Conservation (phyloP, 352 stramenopile species). For the Pythium insidiosum region DNA sequence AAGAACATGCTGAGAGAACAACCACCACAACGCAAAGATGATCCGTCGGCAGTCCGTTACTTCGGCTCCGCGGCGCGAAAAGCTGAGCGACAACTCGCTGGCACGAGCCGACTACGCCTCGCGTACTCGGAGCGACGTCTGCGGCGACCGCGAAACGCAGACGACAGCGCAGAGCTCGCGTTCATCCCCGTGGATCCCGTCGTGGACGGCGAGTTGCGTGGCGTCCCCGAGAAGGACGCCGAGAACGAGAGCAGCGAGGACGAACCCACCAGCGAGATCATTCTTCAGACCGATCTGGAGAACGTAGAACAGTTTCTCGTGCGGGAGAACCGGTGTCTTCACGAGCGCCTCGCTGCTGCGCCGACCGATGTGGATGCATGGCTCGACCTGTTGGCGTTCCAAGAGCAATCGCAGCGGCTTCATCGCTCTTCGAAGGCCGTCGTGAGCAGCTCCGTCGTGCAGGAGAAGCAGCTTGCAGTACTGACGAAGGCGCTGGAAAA, state of each 20-base stretch:
- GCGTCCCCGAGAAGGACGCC: neutral
- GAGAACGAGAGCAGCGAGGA: neutral
- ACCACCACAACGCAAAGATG: conserved; percentile 1
- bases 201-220: conserved; percentile 21
- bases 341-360: conserved; percentile 11
- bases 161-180: conserved; percentile 20
- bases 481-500: conserved; percentile 34
- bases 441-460: conserved; percentile 18
- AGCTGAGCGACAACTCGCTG: conserved; percentile 24
- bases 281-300: conserved; percentile 54
- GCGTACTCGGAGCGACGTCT: conserved; percentile 63
- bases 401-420: conserved; percentile 48
- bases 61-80: conserved; percentile 39
- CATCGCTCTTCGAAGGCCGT: conserved; percentile 1
- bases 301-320: conserved; percentile 62
- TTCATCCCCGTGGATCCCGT: conserved; percentile 62
- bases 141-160: conserved; percentile 1
- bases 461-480: conserved; percentile 63
- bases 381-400: conserved; percentile 71
- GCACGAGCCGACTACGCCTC: conserved; percentile 43
- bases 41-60: conserved; percentile 28
- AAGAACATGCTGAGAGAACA: too few species aligned
- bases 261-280: neutral
- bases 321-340: conserved; percentile 32
- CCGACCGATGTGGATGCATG: conserved; percentile 37